Evolutionary conservation across 306 rosid genomes (phyloP).

Genomic region (Cicer cuneatum): DNA sequence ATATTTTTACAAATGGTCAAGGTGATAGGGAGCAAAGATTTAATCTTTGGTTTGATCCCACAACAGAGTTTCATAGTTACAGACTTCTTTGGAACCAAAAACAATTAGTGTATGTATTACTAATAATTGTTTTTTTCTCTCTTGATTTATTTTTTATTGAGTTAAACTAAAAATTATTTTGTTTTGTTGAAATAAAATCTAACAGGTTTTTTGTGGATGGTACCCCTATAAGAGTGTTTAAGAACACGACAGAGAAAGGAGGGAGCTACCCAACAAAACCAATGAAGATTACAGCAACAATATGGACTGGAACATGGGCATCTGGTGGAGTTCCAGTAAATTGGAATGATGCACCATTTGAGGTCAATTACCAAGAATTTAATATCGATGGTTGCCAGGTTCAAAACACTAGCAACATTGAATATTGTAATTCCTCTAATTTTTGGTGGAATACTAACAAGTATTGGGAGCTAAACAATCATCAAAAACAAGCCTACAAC

Average conservation of each 20-base stretch:
- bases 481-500: not conserved
- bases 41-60: constrained; percentile 43
- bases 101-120: constrained; percentile 38
- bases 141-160: not conserved
- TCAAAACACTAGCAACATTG: not conserved
- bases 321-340: not conserved
- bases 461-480: constrained; percentile 13
- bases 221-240: constrained; percentile 43
- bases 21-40: constrained; percentile 40
- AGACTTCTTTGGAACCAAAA: constrained; percentile 40
- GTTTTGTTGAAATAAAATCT: not conserved
- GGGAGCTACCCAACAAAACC: constrained; percentile 32
- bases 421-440: constrained; percentile 14
- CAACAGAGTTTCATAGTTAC: constrained; percentile 42
- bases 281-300: constrained; percentile 36
- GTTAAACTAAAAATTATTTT: not conserved
- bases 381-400: constrained; percentile 22
- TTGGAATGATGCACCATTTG: constrained; percentile 45
- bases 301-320: constrained; percentile 47
- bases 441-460: constrained; percentile 36
- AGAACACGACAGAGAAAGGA: constrained; percentile 16
- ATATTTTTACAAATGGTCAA: constrained; percentile 21
- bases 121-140: too few species aligned
- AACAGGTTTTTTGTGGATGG: constrained; percentile 43
- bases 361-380: constrained; percentile 39